These are phyloP conservation scores for Alternaria tenuissima DNA, from an alignment of 2,329 filamentous ascomycete species.

Conservation along the genomic window DNA sequence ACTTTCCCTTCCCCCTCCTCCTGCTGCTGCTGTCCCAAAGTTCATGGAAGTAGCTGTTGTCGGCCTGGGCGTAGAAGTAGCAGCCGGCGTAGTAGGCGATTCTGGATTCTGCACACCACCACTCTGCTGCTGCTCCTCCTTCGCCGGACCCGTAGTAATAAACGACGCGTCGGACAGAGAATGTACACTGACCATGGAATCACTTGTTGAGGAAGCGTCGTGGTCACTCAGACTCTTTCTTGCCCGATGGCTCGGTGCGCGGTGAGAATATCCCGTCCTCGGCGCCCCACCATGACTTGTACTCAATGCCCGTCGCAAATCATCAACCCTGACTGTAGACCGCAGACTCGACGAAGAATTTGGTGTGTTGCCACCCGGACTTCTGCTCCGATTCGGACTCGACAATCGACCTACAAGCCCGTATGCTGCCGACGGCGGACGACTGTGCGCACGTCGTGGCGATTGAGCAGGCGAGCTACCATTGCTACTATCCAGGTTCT, in stretches of 20 bases:
- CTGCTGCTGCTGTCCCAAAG: background rate
- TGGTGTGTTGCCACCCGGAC: conserved; percentile 42
- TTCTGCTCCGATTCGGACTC: conserved; percentile 40
- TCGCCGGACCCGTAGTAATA: conserved; percentile 34
- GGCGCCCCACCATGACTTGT: conserved; percentile 39
- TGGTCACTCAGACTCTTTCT: conserved; percentile 27
- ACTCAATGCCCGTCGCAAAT: conserved; percentile 57
- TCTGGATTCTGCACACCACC: conserved; percentile 4
- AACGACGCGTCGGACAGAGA: conserved; percentile 70
- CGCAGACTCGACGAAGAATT: conserved; percentile 48
- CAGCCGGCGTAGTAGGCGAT: conserved; percentile 28
- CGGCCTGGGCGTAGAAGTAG: conserved; percentile 27
- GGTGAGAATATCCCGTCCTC: conserved; percentile 42
- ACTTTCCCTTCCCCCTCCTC: conserved; percentile 15
- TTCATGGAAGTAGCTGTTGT: background rate
- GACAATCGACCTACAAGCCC: conserved; percentile 45
- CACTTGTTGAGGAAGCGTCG: background rate
- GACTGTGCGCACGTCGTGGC: conserved; percentile 44
- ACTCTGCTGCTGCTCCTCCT: background rate
- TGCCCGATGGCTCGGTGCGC: conserved; percentile 34
- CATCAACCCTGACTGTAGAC: conserved; percentile 55
- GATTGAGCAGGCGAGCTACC: conserved; percentile 45
- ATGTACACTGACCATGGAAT: conserved; percentile 71
- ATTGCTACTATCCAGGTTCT: conserved; percentile 41
- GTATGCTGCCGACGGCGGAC: conserved; percentile 45